Percentiles rank a stretch among this genome's conserved stretches.
Conservation (phyloP, 768 basidiomycete genomes). For the Pulveroboletus ravenelii region DNA sequence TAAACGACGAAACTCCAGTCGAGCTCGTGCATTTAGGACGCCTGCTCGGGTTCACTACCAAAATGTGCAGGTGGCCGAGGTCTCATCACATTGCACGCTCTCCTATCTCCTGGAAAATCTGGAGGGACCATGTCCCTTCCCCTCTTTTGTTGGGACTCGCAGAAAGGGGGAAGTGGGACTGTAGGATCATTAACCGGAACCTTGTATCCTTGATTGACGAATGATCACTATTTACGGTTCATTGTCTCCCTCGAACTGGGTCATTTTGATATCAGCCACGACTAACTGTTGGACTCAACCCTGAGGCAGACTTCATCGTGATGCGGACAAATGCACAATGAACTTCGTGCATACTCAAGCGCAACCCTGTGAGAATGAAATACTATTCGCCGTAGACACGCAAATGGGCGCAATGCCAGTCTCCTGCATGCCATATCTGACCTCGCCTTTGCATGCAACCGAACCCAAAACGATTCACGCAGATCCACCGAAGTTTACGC, state of each 20-base stretch:
- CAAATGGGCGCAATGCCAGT: no score
- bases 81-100: slow-evolving; percentile 24
- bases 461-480: not conserved
- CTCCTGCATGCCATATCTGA: no score
- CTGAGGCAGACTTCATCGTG: no score
- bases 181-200: slow-evolving; percentile 19
- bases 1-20: slow-evolving; percentile 28
- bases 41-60: slow-evolving; percentile 13
- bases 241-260: no score
- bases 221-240: slow-evolving; percentile 8
- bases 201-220: slow-evolving; percentile 21
- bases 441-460: not conserved
- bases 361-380: no score
- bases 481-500: no score
- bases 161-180: slow-evolving; percentile 16
- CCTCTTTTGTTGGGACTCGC: slow-evolving; percentile 24
- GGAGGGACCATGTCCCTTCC: slow-evolving; percentile 17
- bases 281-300: no score
- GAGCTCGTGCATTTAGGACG: slow-evolving; percentile 26
- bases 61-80: slow-evolving; percentile 11
- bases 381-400: no score
- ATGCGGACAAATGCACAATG: no score
- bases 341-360: no score
- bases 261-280: no score
- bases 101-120: slow-evolving; percentile 21